phyloP scores from a whole-genome alignment of 2,329 filamentous ascomycete genomes.

The Stachybotrys chlorohalonatus region DNA sequence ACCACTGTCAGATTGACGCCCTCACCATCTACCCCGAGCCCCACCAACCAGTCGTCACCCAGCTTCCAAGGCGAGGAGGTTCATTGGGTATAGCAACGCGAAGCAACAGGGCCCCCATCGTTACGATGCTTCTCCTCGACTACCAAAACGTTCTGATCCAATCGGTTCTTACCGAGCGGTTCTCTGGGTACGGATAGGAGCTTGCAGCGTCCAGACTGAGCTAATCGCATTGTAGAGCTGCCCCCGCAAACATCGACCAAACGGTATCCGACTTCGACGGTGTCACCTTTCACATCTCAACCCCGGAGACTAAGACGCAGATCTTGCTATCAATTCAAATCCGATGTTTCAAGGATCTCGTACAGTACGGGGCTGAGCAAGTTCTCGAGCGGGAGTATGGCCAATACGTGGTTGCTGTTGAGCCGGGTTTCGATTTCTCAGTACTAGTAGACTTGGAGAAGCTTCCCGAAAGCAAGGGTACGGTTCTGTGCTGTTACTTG shows the following conservation, averaged over 20 bases:
- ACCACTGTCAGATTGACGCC: slow-evolving; percentile 13
- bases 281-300: slow-evolving; percentile 97
- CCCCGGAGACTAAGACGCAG: slow-evolving; percentile 85
- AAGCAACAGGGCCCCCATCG: slow-evolving; percentile 12
- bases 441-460: slow-evolving; percentile 82
- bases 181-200: slow-evolving; percentile 59
- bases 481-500: not conserved
- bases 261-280: slow-evolving; percentile 98
- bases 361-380: slow-evolving; percentile 85
- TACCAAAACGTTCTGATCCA: slow-evolving; percentile 99
- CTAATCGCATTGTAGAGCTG: slow-evolving; percentile 52
- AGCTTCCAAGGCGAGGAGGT: slow-evolving; percentile 13
- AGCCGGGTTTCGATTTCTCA: slow-evolving; percentile 94
- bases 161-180: slow-evolving; percentile 88
- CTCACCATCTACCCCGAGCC: slow-evolving; percentile 21
- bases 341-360: slow-evolving; percentile 86
- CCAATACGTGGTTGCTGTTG: slow-evolving; percentile 76
- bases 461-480: slow-evolving; percentile 71
- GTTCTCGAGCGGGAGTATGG: slow-evolving; percentile 94
- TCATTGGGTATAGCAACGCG: not conserved
- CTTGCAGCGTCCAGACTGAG: slow-evolving; percentile 10
- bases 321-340: slow-evolving; percentile 93
- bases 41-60: slow-evolving; percentile 30
- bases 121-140: slow-evolving; percentile 83
- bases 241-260: slow-evolving; percentile 88